These are phyloP conservation scores for Sanghuangporus baumii DNA, from an alignment of 1,284 basidiomycete genomes.

Conservation along the genomic window DNA sequence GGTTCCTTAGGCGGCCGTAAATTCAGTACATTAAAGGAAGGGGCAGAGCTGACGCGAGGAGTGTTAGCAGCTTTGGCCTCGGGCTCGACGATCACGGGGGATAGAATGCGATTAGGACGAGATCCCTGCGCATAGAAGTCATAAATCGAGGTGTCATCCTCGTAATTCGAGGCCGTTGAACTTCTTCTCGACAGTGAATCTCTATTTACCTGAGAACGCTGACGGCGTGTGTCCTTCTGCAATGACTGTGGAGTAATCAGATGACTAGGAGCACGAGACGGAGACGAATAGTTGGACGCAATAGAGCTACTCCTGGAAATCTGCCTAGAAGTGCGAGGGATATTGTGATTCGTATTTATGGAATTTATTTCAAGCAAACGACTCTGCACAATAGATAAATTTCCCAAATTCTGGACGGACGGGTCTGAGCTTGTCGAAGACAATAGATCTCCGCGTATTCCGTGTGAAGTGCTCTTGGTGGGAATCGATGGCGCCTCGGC, in stretches of 20 bases:
- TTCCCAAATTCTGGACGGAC: conserved; percentile 47
- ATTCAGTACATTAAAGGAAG: not conserved
- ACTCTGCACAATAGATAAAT: conserved; percentile 45
- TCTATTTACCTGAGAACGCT: not conserved
- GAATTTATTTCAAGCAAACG: conserved; percentile 35
- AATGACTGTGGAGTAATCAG: conserved; percentile 5
- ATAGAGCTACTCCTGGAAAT: conserved; percentile 10
- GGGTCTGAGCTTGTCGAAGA: conserved; percentile 33
- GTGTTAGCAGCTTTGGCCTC: conserved; percentile 2
- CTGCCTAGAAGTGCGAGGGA: not conserved
- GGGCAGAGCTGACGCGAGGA: not conserved
- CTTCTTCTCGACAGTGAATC: not conserved
- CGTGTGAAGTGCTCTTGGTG: conserved; percentile 22
- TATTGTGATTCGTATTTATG: not conserved
- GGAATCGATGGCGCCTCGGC: conserved; percentile 10
- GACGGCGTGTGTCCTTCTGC: not conserved
- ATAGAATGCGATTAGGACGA: not conserved
- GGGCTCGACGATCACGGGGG: conserved; percentile 8
- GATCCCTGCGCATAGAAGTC: conserved; percentile 10
- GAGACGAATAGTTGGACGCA: conserved; percentile 6
- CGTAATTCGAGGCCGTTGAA: not conserved
- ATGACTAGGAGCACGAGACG: conserved; percentile 1
- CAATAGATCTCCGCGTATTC: conserved; percentile 21
- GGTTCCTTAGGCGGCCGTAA: not conserved
- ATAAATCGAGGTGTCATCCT: conserved; percentile 9